Evolutionary conservation across 768 basidiomycete genomes (phyloP).

Genomic region (Russula foetens): DNA sequence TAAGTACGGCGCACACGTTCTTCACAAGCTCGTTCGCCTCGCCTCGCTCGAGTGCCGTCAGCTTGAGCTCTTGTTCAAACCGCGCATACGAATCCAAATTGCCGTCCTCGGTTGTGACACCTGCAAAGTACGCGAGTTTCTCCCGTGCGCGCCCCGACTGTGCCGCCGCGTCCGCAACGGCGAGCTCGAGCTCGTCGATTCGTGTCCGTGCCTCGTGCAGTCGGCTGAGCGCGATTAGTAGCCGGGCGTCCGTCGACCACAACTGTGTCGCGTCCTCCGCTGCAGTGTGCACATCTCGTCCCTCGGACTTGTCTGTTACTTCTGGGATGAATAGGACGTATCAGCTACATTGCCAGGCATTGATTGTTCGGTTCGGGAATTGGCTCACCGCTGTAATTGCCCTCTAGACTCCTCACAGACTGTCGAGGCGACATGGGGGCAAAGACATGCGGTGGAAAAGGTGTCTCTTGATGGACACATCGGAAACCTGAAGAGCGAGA

Average conservation of each 20-base stretch:
- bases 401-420: neutral
- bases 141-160: slow-evolving; percentile 10
- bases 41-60: neutral
- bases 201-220: slow-evolving; percentile 4
- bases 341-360: no score
- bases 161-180: slow-evolving; percentile 1
- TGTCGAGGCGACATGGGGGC: neutral
- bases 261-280: neutral
- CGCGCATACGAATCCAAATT: neutral
- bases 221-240: slow-evolving; percentile 4
- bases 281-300: neutral
- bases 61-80: slow-evolving; percentile 2
- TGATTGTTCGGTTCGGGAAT: neutral
- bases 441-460: neutral
- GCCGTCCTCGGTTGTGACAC: neutral
- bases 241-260: neutral
- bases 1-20: slow-evolving; percentile 8
- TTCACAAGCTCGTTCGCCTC: slow-evolving; percentile 11
- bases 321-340: no score
- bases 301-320: neutral
- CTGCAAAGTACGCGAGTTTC: slow-evolving; percentile 6
- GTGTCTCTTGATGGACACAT: neutral
- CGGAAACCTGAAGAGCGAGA: neutral
- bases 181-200: slow-evolving; percentile 12
- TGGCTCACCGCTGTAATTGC: neutral